Evolutionary conservation across 2,329 filamentous ascomycete genomes (phyloP), one percentile per base, ranked within the genome.

Genomic region (Colletotrichum camelliae): DNA sequence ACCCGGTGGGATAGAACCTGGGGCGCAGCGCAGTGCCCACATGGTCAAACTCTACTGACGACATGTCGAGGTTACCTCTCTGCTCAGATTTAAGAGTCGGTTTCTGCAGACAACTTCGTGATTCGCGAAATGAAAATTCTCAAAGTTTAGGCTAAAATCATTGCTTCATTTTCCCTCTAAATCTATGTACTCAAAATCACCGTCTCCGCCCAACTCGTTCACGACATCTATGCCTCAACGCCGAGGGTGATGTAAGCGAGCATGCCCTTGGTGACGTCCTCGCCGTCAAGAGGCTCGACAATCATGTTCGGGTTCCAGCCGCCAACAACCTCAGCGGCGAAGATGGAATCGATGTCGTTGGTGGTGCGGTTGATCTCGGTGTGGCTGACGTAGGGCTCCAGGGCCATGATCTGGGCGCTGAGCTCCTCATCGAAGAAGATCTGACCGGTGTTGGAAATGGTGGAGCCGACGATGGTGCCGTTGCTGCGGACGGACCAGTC

Each of bases 301-400:
- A 70, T 58, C 71, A 74, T 74, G 58, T 64, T 62, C 16, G 71
- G 71, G 66, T 74, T 74, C 71, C 71, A 74, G 71, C 35, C 52
- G 15, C 71, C 71, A n/a, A 39, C 33, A 0, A 16, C n/a, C 71
- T 70, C 71, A 8, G 37, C 31, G 5, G 71, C 39, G 67, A 55
- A 70, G 71, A 74, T 74, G 71, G 31, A 65, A 18, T 74, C 71
- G 43, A 74, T 24, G 33, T 29, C 71, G 66, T 74, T 74, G 58
- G 57, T 74, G 43, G 71, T 74, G 57, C 71, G 71, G 58, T 74
- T 74, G 43, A 74, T 74, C 33, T 64, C 71, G 33, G 71, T 86
- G 81, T 90, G 90, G 71, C 80, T 81, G 48, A 78, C 81, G 81
- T 91, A 90, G 1, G 91, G 90, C 3, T 82, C 79, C 0, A 84